Evolutionary conservation across 139 green algal genomes (phyloP), one percentile per base, ranked within the genome.

Genomic region (Chlorokybus atmophyticus): DNA sequence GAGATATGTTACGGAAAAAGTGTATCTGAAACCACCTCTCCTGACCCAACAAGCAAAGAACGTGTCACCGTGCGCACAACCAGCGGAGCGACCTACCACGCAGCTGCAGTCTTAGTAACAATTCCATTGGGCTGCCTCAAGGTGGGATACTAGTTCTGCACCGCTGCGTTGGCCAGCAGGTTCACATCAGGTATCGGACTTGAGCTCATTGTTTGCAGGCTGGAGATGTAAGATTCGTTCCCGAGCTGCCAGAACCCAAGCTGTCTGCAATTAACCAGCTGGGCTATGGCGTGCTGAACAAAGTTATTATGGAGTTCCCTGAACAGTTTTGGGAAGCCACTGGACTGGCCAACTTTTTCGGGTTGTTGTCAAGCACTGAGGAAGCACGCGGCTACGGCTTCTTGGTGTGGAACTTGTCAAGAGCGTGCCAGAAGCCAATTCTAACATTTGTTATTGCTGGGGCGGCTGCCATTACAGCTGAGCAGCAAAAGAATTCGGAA

Each of bases 321-420:
- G n/a, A 59, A 4, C 62, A 57, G 0, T 94, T 94, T 42, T 94
- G 85, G 85, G 67, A 87, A 42, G 59, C 75, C 3, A 25, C n/a
- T 4, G 27, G 25, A 21, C 17, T 51, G 19, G 25, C 28, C 0
- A 80, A 90, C 62, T 88, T 82, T 59, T 94, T 94, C 64, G 85
- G 85, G 4, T 71, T 73, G 2, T 75, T 76, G 3, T 60, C 63
- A 40, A 69, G 53, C 2, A 60, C 49, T 0, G 62, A 59, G n/a
- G 38, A 54, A 4, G 49, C 3, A 1, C 74, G 84, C 17, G 84
- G 84, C 14, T 50, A 58, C 38, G 82, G 70, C 75, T 93, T 87
- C 73, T 85, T 86, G 73, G 90, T 84, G 56, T 94, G 85, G 85
- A 89, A 89, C 69, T 55, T 88, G n/a, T n/a, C n/a, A n/a, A n/a